Conservation (phyloP, 805 yeast genomes). For the Yamadazyma ubonensis region DNA sequence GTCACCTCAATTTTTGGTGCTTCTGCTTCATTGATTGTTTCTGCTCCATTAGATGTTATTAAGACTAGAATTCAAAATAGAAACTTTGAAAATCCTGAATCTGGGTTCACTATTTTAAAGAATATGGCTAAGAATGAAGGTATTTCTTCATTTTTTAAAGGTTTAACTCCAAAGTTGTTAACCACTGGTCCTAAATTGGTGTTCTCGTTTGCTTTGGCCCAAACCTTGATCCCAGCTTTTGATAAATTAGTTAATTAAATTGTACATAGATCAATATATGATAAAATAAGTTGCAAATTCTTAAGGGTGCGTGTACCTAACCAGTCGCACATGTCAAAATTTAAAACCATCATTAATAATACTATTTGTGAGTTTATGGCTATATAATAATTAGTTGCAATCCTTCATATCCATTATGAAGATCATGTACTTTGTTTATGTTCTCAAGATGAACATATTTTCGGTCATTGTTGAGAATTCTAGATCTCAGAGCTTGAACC, state of each 20-base stretch:
- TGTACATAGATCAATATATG: constrained; percentile 7
- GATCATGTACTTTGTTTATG: constrained; percentile 32
- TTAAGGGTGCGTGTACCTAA: constrained; percentile 1
- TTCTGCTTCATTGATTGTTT: constrained; percentile 90
- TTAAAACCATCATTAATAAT: background rate
- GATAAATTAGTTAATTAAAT: constrained; percentile 58
- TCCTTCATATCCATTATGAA: constrained; percentile 24
- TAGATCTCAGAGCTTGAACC: constrained; percentile 30
- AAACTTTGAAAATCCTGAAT: constrained; percentile 92
- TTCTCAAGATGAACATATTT: constrained; percentile 37
- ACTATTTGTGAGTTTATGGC: background rate
- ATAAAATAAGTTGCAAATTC: background rate
- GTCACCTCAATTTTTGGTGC: constrained; percentile 96
- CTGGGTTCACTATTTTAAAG: constrained; percentile 88
- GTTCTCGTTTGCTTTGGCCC: constrained; percentile 97
- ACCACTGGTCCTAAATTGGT: constrained; percentile 98
- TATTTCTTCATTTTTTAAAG: constrained; percentile 86
- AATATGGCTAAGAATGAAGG: constrained; percentile 95
- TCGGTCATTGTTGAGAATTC: constrained; percentile 34
- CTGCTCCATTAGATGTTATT: constrained; percentile 97
- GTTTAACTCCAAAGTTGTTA: constrained; percentile 91
- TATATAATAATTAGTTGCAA: background rate
- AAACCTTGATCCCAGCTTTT: constrained; percentile 93
- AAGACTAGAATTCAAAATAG: constrained; percentile 98
- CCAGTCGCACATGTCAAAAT: constrained; percentile 3